These are phyloP conservation scores for Megacollybia marginata DNA, from an alignment of 768 basidiomycete species.

Conservation along the genomic window DNA sequence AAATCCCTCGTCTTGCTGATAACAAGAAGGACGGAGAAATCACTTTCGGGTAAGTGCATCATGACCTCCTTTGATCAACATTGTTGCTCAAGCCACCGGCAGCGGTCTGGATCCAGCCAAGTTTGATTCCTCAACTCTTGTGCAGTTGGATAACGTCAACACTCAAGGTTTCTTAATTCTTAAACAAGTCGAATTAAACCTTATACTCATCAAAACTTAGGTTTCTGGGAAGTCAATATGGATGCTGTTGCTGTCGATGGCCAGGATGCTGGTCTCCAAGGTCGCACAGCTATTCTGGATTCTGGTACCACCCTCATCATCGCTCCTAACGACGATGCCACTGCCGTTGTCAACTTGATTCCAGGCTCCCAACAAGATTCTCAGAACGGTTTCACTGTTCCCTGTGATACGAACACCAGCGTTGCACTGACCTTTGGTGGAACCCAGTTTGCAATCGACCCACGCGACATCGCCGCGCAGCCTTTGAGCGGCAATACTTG, in stretches of 20 bases:
- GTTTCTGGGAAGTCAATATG: constrained; percentile 79
- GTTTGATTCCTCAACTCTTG: constrained; percentile 52
- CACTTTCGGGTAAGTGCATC: constrained; percentile 43
- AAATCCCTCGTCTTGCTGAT: constrained; percentile 70
- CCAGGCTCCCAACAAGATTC: constrained; percentile 33
- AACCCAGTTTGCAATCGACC: constrained; percentile 46
- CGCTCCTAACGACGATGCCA: constrained; percentile 31
- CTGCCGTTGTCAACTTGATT: constrained; percentile 34
- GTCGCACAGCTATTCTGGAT: constrained; percentile 70
- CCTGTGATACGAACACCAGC: constrained; percentile 34
- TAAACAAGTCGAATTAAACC: too few species aligned
- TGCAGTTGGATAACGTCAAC: constrained; percentile 59
- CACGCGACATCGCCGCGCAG: constrained; percentile 33
- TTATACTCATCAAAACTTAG: too few species aligned
- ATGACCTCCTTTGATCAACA: neutral
- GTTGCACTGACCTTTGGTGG: constrained; percentile 44
- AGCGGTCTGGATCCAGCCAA: constrained; percentile 60
- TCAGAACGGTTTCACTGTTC: constrained; percentile 44
- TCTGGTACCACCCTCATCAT: constrained; percentile 52
- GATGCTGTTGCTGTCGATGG: constrained; percentile 55
- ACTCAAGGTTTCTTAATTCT: too few species aligned
- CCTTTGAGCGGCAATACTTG: constrained; percentile 25
- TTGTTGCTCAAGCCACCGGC: constrained; percentile 4
- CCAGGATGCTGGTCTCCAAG: constrained; percentile 36
- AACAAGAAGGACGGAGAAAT: constrained; percentile 69